A percentile compares a stretch with the other conserved stretches of the same genome.
phyloP scores from a whole-genome alignment of 176 grass and related monocot genomes.

The Bolboschoenus planiculmis region DNA sequence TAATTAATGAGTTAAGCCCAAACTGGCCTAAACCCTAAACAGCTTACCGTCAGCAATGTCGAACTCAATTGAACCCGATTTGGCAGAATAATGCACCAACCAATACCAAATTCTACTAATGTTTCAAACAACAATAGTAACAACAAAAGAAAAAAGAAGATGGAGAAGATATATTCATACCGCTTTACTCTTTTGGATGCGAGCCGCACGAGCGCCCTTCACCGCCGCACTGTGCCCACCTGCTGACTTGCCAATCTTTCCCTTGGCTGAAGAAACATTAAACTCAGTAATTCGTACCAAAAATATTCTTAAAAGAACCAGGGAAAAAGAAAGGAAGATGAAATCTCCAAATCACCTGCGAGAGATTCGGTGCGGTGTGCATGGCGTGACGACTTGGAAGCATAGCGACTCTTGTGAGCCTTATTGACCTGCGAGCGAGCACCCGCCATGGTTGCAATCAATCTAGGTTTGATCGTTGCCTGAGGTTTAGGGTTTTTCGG shows the following conservation, averaged over 20 bases:
- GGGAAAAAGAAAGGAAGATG: not conserved
- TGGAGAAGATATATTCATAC: conserved; percentile 23
- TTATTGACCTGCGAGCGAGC: conserved; percentile 80
- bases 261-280: conserved; percentile 44
- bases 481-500: conserved; percentile 5
- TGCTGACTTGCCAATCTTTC: conserved; percentile 44
- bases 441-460: conserved; percentile 43
- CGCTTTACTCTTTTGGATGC: conserved; percentile 76
- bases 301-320: not conserved
- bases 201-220: conserved; percentile 63
- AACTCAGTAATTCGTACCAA: not conserved
- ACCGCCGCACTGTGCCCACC: conserved; percentile 34
- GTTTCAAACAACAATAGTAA: not conserved
- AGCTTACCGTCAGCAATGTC: not conserved
- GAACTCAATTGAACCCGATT: not conserved
- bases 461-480: not conserved
- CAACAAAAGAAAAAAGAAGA: not conserved
- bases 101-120: not conserved
- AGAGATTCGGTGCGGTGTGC: conserved; percentile 44
- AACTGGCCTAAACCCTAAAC: not conserved
- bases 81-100: not conserved
- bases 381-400: conserved; percentile 81
- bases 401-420: conserved; percentile 80
- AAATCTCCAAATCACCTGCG: not conserved
- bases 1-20: not conserved